These are phyloP conservation scores for Thermothelomyces thermophilus DNA, from an alignment of 2,329 filamentous ascomycete species.

Conservation along the genomic window DNA sequence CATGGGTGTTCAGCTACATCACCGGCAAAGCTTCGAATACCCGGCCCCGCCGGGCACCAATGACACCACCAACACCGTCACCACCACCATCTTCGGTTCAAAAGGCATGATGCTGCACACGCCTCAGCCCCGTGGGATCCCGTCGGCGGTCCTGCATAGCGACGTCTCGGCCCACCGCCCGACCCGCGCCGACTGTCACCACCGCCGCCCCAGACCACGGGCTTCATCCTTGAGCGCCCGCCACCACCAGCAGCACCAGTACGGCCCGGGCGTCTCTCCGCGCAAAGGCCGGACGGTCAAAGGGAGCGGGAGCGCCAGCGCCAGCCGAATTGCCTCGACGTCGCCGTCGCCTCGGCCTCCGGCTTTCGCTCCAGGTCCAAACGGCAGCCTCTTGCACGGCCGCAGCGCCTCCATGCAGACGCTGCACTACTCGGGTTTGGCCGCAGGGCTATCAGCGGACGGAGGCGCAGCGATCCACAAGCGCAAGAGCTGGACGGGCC, in stretches of 20 bases:
- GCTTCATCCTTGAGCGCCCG: slow-evolving; percentile 50
- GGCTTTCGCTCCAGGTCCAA: not conserved
- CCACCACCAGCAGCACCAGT: slow-evolving; percentile 38
- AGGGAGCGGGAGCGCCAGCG: slow-evolving; percentile 25
- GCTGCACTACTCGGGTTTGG: slow-evolving; percentile 12
- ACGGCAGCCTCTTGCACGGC: slow-evolving; percentile 16
- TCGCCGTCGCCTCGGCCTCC: not conserved
- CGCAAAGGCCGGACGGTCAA: slow-evolving; percentile 33
- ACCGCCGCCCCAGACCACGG: slow-evolving; percentile 35
- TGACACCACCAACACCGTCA: slow-evolving; percentile 6
- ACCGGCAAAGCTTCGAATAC: slow-evolving; percentile 21
- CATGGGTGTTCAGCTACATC: slow-evolving; percentile 36
- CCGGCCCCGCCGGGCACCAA: slow-evolving; percentile 10
- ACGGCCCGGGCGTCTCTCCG: slow-evolving; percentile 33
- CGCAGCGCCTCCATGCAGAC: slow-evolving; percentile 27
- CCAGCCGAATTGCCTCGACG: slow-evolving; percentile 4
- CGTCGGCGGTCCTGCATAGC: slow-evolving; percentile 33
- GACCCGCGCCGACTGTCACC: slow-evolving; percentile 4
- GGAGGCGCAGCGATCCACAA: slow-evolving; percentile 27
- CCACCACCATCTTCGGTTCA: too few relatives aligned
- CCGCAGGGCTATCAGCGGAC: not conserved
- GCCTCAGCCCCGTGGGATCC: slow-evolving; percentile 39
- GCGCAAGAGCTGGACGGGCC: slow-evolving; percentile 32
- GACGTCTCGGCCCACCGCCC: slow-evolving; percentile 4
- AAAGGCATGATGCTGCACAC: slow-evolving; percentile 48